Base-by-base conservation (phyloP, 2,329 filamentous ascomycete genomes). In the Alternaria tenuissima region DNA sequence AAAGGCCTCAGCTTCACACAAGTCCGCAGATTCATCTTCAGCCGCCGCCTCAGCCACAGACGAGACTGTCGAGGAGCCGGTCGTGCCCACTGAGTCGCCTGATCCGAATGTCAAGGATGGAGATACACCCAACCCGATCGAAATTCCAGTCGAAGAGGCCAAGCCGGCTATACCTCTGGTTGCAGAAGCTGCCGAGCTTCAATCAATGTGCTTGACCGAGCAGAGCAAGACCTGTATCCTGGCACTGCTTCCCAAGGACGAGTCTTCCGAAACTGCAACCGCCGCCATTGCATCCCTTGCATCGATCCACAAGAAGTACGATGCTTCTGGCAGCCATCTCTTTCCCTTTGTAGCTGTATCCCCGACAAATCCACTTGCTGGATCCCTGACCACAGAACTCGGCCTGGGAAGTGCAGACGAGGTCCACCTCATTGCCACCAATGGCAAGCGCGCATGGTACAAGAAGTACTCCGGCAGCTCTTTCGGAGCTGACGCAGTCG, bases 391-490 rank as follows among this genome's bases (percentile, higher is more conserved):
- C 57, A 80, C 84, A 41, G 81, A 84, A n/a, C 86, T 97, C 18
- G 85, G 83, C 1, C 83, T 97, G 4, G 74, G 72, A 22, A 73
- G 73, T 3, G 78, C 79, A 1, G 81, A 82, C 1, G 81, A 87
- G 7, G 81, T 93, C 16, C 89, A 94, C 73, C 80, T 98, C 44
- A 83, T 98, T 55, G 93, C 93, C 16, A 78, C 96, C 60, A 97
- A 97, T 78, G 91, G 87, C 32, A 93, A 94, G 72, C 88, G 93
- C 55, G 86, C 87, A 42, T 99, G 95, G 95, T 96, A 89, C 87
- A 90, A 91, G 71, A 87, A 86, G 59, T 95, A 92, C 76, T 81
- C 87, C 48, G 87, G 85, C 7, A 77, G 80, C 8, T 76, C 80
- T 16, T 88, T 88, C 44, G 87, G 86, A 55, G 74, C 84, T 24